Evolutionary conservation across 2,329 filamentous ascomycete species (phyloP), one percentile per base, ranked within the genome.

Genomic region (Leptosphaerulina australis): DNA sequence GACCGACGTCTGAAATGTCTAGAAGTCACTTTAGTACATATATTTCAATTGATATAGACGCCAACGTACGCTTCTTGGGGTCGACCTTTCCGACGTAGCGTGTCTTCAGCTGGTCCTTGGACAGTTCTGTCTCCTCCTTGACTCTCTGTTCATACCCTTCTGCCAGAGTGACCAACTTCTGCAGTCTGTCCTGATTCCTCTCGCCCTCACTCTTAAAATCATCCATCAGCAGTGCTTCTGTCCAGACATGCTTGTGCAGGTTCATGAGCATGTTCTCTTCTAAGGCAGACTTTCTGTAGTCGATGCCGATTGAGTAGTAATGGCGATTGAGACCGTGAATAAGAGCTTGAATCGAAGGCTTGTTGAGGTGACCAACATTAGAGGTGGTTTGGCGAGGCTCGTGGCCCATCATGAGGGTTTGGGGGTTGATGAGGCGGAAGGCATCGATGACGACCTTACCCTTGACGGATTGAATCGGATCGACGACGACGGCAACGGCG

Each of bases 211-310:
- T 79, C 59, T 87, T 84, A 82, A 99, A 99, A 75, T 97, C 92
- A 54, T 93, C 90, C 91, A 99, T 97, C 72, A 96, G 86, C 59
- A 99, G 76, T 4, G 93, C 94, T 75, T 99, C 94, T 0, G 95
- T 99, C 94, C 94, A 99, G 34, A 97, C 92, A 64, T 97, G 94
- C 82, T 99, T 99, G 83, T 99, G 94, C 60, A 99, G 80, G 73
- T 99, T 99, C 95, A 99, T 99, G 67, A 99, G 77, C 94, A 99
- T 99, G 76, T 96, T 97, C 81, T 99, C 95, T 74, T 99, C 94
- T 40, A 99, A 81, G 1, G 91, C 93, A 0, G 93, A 96, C 81
- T 99, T 99, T 71, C 93, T 84, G 77, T 99, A 99, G 77, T 97
- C 92, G 79, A 99, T 97, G 53, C 85, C 93, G 71, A 99, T 99